phyloP scores from a whole-genome alignment of 306 rosid species.

The Fagus crenata region DNA sequence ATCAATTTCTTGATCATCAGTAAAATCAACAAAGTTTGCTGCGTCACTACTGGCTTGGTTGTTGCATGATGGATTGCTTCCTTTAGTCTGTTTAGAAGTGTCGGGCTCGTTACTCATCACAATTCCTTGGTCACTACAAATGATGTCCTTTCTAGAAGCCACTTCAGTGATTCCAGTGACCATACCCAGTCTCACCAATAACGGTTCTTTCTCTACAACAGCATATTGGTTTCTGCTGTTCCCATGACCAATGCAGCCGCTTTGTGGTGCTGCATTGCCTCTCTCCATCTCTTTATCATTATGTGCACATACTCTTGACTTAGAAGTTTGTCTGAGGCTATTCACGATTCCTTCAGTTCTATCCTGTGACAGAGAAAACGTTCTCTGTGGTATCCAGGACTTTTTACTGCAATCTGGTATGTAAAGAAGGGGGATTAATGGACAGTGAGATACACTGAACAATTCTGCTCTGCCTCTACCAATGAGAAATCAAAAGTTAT shows the following conservation, averaged over 20 bases:
- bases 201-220: conserved; percentile 32
- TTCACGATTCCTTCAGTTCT: conserved; percentile 54
- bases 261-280: conserved; percentile 22
- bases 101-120: conserved; percentile 32
- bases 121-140: conserved; percentile 23
- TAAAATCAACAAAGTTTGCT: conserved; percentile 17
- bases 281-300: conserved; percentile 27
- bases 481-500: conserved; percentile 9
- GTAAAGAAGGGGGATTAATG: conserved; percentile 12
- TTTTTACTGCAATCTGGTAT: conserved; percentile 41
- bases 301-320: conserved; percentile 21
- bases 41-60: conserved; percentile 29
- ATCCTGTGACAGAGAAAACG: conserved; percentile 31
- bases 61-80: conserved; percentile 20
- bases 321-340: conserved; percentile 36
- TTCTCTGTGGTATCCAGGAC: conserved; percentile 23
- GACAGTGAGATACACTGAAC: conserved; percentile 6
- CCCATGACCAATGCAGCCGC: conserved; percentile 24
- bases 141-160: conserved; percentile 10
- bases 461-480: neutral
- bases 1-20: conserved; percentile 31
- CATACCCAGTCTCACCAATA: conserved; percentile 18
- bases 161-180: conserved; percentile 7
- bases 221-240: conserved; percentile 23
- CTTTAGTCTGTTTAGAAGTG: conserved; percentile 20